These are phyloP conservation scores for Leishmania guyanensis DNA, from an alignment of 208 protist genomes.

Conservation along the genomic window DNA sequence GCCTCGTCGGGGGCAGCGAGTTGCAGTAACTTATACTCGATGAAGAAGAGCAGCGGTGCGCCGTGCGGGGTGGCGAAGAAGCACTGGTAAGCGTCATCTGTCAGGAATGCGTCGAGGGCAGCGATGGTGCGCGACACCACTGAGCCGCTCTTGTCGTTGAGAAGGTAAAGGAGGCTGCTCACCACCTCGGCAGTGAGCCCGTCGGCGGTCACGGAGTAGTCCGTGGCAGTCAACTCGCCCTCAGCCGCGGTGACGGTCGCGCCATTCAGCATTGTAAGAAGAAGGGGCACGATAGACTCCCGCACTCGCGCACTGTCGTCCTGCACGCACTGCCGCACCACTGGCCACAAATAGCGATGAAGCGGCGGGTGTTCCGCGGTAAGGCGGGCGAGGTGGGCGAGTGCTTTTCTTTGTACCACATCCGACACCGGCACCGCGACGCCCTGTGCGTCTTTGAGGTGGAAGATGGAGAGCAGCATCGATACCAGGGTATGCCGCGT, in stretches of 20 bases:
- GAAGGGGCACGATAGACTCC: slow-evolving; percentile 75
- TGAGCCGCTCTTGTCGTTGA: slow-evolving; percentile 67
- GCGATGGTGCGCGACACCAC: slow-evolving; percentile 75
- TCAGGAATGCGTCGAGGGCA: slow-evolving; percentile 73
- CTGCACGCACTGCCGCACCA: slow-evolving; percentile 62
- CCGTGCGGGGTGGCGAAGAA: slow-evolving; percentile 45
- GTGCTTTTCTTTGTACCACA: slow-evolving; percentile 45
- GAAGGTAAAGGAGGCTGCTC: slow-evolving; percentile 73
- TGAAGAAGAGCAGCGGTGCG: slow-evolving; percentile 52
- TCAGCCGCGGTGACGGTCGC: slow-evolving; percentile 13
- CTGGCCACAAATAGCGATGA: slow-evolving; percentile 67
- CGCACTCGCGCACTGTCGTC: slow-evolving; percentile 75
- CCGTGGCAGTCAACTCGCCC: not conserved
- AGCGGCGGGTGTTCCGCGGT: slow-evolving; percentile 57
- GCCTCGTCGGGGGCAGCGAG: slow-evolving; percentile 22
- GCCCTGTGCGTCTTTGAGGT: slow-evolving; percentile 47
- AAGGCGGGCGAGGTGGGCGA: slow-evolving; percentile 63
- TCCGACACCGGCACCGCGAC: slow-evolving; percentile 40
- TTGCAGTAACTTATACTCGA: slow-evolving; percentile 66
- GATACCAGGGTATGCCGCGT: slow-evolving; percentile 58
- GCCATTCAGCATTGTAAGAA: slow-evolving; percentile 59
- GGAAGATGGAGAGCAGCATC: slow-evolving; percentile 73
- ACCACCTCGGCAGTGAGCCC: slow-evolving; percentile 48
- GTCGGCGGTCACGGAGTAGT: not conserved
- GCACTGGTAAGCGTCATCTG: slow-evolving; percentile 34